These are phyloP conservation scores for Pseudocercospora ulei DNA, from an alignment of 2,329 filamentous ascomycete species.

Conservation along the genomic window DNA sequence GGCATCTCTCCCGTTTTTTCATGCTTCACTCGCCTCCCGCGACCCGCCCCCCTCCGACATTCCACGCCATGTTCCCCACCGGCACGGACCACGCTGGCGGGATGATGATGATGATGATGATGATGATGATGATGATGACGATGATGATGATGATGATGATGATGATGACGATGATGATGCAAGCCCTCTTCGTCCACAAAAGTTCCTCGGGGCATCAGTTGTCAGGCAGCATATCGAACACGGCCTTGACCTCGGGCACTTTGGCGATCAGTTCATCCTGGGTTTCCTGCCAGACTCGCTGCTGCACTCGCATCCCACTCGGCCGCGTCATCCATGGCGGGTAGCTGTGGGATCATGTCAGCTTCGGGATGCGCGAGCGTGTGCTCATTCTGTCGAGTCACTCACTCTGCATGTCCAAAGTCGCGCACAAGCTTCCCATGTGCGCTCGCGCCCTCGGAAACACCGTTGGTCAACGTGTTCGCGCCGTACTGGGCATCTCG, in stretches of 20 bases:
- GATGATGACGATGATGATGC: too few relatives aligned
- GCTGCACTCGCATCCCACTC: constrained; percentile 7
- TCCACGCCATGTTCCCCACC: too few relatives aligned
- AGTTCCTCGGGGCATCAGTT: too few relatives aligned
- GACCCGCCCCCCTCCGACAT: too few relatives aligned
- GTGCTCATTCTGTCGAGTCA: background rate
- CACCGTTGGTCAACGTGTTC: constrained; percentile 12
- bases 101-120: too few relatives aligned
- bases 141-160: too few relatives aligned
- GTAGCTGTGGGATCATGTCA: constrained; percentile 8
- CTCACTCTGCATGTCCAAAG: constrained; percentile 9
- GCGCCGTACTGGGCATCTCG: constrained; percentile 11
- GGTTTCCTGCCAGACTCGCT: constrained; percentile 14
- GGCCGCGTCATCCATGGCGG: constrained; percentile 14
- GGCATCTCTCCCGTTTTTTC: too few relatives aligned
- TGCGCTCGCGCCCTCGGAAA: background rate
- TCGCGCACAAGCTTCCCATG: constrained; percentile 14
- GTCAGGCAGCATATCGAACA: constrained; percentile 10
- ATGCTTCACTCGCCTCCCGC: too few relatives aligned
- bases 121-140: too few relatives aligned
- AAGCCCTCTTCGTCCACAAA: too few relatives aligned
- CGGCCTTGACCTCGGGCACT: constrained; percentile 11
- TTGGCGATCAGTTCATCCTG: constrained; percentile 11
- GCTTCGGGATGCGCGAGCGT: background rate
- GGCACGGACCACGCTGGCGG: too few relatives aligned